Base-by-base conservation (phyloP, 345 rosid genomes). In the Brassica cretica region DNA sequence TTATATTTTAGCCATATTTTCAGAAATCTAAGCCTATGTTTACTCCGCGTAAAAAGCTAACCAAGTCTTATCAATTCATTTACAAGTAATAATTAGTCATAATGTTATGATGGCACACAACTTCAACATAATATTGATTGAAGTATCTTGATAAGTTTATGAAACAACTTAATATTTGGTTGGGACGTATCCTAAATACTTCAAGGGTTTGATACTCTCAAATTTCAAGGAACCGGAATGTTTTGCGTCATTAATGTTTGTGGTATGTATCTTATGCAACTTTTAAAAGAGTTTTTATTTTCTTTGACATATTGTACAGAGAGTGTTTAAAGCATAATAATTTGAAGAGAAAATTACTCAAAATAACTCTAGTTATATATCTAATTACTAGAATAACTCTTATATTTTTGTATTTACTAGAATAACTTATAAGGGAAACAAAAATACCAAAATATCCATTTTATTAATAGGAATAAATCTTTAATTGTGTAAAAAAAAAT, bases 11-110 rank as follows among this genome's bases (percentile, higher is more conserved):
- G 66, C 78, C 71, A 8, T 74, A 15, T 66, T 25, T 75, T 30
- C 63, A 76, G 5, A 68, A 61, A 32, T 68, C 62, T 76, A 69
- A 29, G 70, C 70, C 58, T 39, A 60, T 21, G n/a, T 67, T 32
- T 60, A 68, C 62, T 68, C 79, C 74, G 74, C 74, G 69, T 68
- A 1, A 76, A 41, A 18, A 18, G 68, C 68, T 76, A 18, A 30
- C 63, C 24, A 18, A 27, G 62, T 29, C 44, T n/a, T 25, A 15
- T 30, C 46, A 15, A 32, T 15, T 58, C 64, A 53, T n/a, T 51
- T 41, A 41, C 14, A 41, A 41, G 51, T 41, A 41, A 41, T 41
- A 41, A 41, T 11, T 11, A n/a, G 14, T 14, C 14, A 46, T 46
- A 46, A 46, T 46, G 5, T 46, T 51, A 3, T 56, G 61, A 56